Evolutionary conservation across 345 rosid species (phyloP), one percentile per base, ranked within the genome.

Genomic region (Brassica incana): DNA sequence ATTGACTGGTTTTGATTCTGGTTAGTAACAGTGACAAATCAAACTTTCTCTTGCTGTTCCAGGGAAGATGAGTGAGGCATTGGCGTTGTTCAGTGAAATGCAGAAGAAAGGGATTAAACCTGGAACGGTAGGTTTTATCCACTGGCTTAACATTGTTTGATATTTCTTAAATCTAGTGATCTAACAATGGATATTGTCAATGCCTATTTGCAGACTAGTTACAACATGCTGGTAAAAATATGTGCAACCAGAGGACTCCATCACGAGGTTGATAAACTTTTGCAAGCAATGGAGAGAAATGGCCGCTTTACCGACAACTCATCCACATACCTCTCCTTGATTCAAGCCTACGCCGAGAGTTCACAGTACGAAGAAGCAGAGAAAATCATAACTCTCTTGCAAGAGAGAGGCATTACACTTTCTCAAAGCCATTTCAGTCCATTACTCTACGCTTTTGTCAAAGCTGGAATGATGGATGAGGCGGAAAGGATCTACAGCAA

Each of bases 41-140:
- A 27, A 66, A n/a, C 18, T 61, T 23, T 23, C 65, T 73, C 32
- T 63, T 75, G 32, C 38, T 80, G 14, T 84, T 84, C 52, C 85
- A 93, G 98, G 98, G 64, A 85, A 88, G 76, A 84, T 70, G 67
- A 83, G 68, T 33, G 90, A 88, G 83, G 95, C 95, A 73, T 82
- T 84, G 67, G 71, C 77, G 29, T 79, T 93, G 70, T 91, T 91
- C 77, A 33, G 73, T 74, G 84, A 85, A 78, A 86, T 91, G 95
- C 91, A 75, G 85, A 88, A 84, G 82, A 90, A 84, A 82, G 93
- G 97, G 78, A 88, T 90, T 76, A 88, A 82, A 70, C 97, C 95
- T 50, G 97, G 90, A 78, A 72, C 15, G 91, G 98, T 90, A 88
- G 27, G 88, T 25, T 63, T 68, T 76, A 43, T 67, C 70, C 29